Evolutionary conservation across 2,329 filamentous ascomycete species (phyloP), one percentile per base, ranked within the genome.

Genomic region (Periconia digitata): DNA sequence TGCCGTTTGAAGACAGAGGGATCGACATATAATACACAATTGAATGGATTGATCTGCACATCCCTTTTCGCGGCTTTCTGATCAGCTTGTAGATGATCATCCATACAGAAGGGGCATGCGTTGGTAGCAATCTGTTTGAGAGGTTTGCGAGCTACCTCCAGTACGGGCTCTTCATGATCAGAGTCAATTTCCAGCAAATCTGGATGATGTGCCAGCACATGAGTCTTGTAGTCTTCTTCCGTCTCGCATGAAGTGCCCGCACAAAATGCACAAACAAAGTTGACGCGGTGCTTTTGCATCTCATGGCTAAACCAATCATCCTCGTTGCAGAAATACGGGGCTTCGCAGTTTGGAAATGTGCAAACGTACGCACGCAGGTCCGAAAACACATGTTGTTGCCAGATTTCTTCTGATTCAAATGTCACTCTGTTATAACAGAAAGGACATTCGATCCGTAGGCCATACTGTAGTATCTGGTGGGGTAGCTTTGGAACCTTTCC

Each of bases 271-370:
- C 58, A 60, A 1, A 6, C 21, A 22, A 50, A 60, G 18, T 12
- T 23, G 7, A 53, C 37, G 16, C 54, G 56, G 36, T 59, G 58
- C 13, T 24, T 40, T n/a, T 48, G 34, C 50, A 60, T 50, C 35
- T 60, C 58, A 27, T 60, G 58, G 1, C 27, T 27, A 43, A 57
- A 60, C 56, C 58, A 60, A 20, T 53, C 43, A 32, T 60, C 56
- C 20, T 50, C 47, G 16, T 57, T 45, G 0, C 43, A 35, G 27
- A 60, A 60, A 22, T 40, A 59, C 15, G 49, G 37, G 0, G 41
- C 34, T 17, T 51, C 49, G 43, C 56, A 60, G n/a, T 47, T 41
- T 0, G 40, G 43, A 20, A 55, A 57, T 12, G 54, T 54, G 44
- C 58, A 59, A 8, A 60, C 50, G 40, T 60, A 60, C 8, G 48